These are phyloP conservation scores for Fusarium bactridioides DNA, from an alignment of 2,329 filamentous ascomycete genomes.

Conservation along the genomic window DNA sequence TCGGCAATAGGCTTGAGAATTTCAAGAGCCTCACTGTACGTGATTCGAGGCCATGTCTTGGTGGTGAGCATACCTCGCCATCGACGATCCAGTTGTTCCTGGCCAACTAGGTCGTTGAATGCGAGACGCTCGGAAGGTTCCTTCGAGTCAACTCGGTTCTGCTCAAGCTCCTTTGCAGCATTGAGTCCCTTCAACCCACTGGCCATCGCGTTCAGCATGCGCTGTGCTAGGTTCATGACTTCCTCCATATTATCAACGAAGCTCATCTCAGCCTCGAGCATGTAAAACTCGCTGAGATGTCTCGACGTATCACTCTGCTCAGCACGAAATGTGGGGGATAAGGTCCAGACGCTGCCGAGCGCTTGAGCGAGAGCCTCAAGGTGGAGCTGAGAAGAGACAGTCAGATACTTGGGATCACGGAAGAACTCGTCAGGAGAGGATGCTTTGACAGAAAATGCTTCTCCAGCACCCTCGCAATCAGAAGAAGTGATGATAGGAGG, in stretches of 20 bases:
- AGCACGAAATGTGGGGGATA: slow-evolving; percentile 93
- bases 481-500: slow-evolving; percentile 95
- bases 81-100: slow-evolving; percentile 64
- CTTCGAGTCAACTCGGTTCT: slow-evolving; percentile 47
- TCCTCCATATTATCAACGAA: slow-evolving; percentile 75
- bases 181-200: slow-evolving; percentile 51
- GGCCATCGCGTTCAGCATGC: slow-evolving; percentile 70
- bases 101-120: slow-evolving; percentile 54
- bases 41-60: slow-evolving; percentile 77
- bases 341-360: slow-evolving; percentile 88
- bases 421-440: slow-evolving; percentile 70
- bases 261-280: slow-evolving; percentile 91
- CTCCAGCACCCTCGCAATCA: slow-evolving; percentile 95
- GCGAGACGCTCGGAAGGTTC: slow-evolving; percentile 53
- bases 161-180: slow-evolving; percentile 55
- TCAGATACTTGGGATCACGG: slow-evolving; percentile 87
- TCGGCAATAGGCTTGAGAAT: slow-evolving; percentile 67
- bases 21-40: slow-evolving; percentile 80
- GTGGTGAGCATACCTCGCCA: slow-evolving; percentile 73
- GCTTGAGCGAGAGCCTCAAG: slow-evolving; percentile 91
- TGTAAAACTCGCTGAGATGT: slow-evolving; percentile 97
- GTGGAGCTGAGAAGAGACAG: slow-evolving; percentile 93
- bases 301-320: slow-evolving; percentile 92
- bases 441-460: slow-evolving; percentile 80
- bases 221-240: slow-evolving; percentile 83